Percentiles rank a stretch among this genome's conserved stretches.
Evolutionary conservation across 1,284 basidiomycete genomes (phyloP).

Genomic region (Inonotus hispidus): DNA sequence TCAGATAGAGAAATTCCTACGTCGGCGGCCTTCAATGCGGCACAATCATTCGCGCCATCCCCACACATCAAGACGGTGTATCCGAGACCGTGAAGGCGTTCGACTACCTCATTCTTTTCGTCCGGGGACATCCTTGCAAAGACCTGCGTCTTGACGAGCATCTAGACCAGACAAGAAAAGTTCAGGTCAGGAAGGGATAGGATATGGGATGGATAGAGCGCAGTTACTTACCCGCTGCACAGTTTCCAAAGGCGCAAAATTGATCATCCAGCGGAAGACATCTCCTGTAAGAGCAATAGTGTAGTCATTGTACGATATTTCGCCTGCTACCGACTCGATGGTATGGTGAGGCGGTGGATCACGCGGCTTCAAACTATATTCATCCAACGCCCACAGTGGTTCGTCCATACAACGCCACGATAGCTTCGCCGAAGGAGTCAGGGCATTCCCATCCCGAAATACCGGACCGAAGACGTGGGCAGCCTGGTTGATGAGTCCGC

Average conservation of each 20-base stretch:
- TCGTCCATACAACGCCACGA: conserved; percentile 96
- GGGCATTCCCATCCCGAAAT: conserved; percentile 71
- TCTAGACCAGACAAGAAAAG: conserved; percentile 43
- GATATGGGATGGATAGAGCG: not conserved
- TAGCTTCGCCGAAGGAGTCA: conserved; percentile 62
- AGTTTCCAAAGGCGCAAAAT: conserved; percentile 90
- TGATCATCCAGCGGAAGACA: conserved; percentile 98
- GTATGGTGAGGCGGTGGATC: conserved; percentile 59
- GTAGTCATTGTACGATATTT: conserved; percentile 81
- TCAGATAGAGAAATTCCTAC: conserved; percentile 96
- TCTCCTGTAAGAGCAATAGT: conserved; percentile 94
- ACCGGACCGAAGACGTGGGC: conserved; percentile 89
- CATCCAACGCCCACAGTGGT: conserved; percentile 77
- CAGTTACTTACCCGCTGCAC: conserved; percentile 70
- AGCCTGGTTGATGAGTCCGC: conserved; percentile 82
- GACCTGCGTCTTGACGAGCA: conserved; percentile 97
- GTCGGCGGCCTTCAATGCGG: conserved; percentile 97
- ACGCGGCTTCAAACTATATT: conserved; percentile 81
- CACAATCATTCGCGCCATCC: conserved; percentile 98
- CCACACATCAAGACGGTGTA: conserved; percentile 99
- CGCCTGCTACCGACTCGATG: conserved; percentile 51
- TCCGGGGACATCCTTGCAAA: conserved; percentile 99
- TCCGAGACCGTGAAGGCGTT: conserved; percentile 87
- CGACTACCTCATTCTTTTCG: conserved; percentile 98
- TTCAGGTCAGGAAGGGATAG: not conserved